Conservation (phyloP, 2,329 filamentous ascomycete genomes). For the Ceratocystis destructans region DNA sequence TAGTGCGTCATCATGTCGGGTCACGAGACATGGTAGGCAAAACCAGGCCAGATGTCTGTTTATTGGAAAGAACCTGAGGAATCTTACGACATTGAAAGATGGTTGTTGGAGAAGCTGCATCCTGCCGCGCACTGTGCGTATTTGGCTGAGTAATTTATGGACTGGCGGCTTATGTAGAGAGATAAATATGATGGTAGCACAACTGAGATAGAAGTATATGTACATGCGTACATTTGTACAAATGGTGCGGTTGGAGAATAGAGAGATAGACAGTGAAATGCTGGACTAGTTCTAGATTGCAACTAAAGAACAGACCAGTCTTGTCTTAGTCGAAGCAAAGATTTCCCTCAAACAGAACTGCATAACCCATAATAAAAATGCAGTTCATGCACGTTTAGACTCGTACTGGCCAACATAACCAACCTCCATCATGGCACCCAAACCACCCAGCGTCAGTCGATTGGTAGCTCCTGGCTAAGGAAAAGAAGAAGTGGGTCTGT, state of each 20-base stretch:
- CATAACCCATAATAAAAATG: no score
- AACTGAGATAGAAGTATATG: neutral
- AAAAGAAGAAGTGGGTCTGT: neutral
- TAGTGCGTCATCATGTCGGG: neutral
- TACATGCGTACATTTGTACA: neutral
- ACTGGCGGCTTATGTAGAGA: neutral
- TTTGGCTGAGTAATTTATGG: neutral
- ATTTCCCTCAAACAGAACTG: neutral
- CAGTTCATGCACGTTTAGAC: neutral
- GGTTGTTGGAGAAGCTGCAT: conserved; percentile 3
- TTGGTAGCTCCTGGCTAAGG: conserved; percentile 37
- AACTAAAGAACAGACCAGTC: neutral
- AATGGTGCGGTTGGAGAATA: neutral
- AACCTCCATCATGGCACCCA: conserved; percentile 22
- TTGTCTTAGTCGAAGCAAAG: neutral
- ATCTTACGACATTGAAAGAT: conserved; percentile 5
- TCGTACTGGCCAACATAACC: conserved; percentile 23
- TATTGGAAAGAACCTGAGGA: neutral
- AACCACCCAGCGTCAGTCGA: conserved; percentile 32
- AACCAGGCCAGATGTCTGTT: conserved; percentile 1
- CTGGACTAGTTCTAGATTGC: neutral
- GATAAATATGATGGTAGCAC: neutral
- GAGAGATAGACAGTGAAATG: neutral
- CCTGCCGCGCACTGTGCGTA: neutral
- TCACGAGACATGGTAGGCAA: neutral